phyloP scores from a whole-genome alignment of 495 filamentous ascomycete species.

The Neurospora sublineolata region DNA sequence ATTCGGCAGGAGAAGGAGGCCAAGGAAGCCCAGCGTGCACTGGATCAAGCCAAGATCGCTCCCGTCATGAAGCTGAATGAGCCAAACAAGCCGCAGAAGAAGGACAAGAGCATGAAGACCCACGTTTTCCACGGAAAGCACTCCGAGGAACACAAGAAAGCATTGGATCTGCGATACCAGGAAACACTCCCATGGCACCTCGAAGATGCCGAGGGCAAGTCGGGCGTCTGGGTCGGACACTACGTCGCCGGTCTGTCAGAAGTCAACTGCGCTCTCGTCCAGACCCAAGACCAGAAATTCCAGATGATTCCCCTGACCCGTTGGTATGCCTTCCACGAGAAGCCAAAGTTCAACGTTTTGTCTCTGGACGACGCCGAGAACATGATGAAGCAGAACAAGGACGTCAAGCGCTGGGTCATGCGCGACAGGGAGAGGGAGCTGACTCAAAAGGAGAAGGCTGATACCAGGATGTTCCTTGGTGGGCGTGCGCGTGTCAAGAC shows the following conservation, averaged over 20 bases:
- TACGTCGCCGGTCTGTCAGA: constrained; percentile 80
- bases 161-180: constrained; percentile 75
- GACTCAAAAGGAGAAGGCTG: constrained; percentile 37
- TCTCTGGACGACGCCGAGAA: constrained; percentile 79
- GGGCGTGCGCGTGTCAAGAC: constrained; percentile 37
- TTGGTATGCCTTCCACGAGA: constrained; percentile 84
- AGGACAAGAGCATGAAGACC: constrained; percentile 70
- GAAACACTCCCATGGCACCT: constrained; percentile 93
- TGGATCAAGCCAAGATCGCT: constrained; percentile 79
- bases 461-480: constrained; percentile 34
- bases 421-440: constrained; percentile 45
- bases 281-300: constrained; percentile 50
- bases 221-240: constrained; percentile 74
- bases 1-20: constrained; percentile 53
- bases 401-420: constrained; percentile 60
- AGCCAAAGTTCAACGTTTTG: constrained; percentile 69
- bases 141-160: constrained; percentile 66
- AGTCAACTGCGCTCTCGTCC: constrained; percentile 58
- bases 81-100: constrained; percentile 48
- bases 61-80: constrained; percentile 44
- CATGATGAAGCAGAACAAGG: constrained; percentile 45
- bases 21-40: constrained; percentile 68
- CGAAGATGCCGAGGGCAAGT: constrained; percentile 89
- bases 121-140: constrained; percentile 39
- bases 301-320: constrained; percentile 85